Evolutionary conservation across 2,329 filamentous ascomycete genomes (phyloP), one percentile per base, ranked within the genome.

Genomic region (Blumeriella jaapii): DNA sequence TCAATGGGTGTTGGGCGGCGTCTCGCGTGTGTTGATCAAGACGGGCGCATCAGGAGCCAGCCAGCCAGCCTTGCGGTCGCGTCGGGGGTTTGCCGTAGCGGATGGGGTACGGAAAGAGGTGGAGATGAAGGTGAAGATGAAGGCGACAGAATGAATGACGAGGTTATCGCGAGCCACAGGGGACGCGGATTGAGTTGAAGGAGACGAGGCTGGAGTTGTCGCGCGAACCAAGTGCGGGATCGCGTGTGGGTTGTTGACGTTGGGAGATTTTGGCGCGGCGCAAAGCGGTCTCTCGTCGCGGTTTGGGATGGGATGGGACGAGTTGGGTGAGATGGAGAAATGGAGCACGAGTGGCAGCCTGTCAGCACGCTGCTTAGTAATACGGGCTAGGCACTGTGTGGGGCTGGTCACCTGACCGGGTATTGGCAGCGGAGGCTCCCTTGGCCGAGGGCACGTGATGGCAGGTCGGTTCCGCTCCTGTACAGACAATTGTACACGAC

Each of bases 11-110:
- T 28, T 15, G 31, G 41, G 29, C 41, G 40, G 26, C 19, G 31
- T 38, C 36, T 41, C 43, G 29, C 39, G 18, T 42, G 26, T 45
- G 46, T 39, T 33, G 32, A 31, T 39, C 38, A 41, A 34, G 23
- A 39, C 47, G 30, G 45, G 50, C 46, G 50, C 54, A 57, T 54
- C 51, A 57, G 42, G 47, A 50, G 30, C 42, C 44, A 53, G 52
- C 51, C 51, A n/a, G n/a, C n/a, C n/a, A n/a, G n/a, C n/a, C n/a
- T n/a, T n/a, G n/a, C n/a, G n/a, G n/a, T 55, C 50, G 52, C 52
- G 51, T 51, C 53, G 54, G 48, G 51, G 51, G 42, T 47, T 50
- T 38, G 46, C 41, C 42, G 35, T 45, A 30, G 38, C 26, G 33
- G 34, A 37, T 30, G 35, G 25, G 34, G 29, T 23, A 28, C 33